Evolutionary conservation across 2,329 filamentous ascomycete species (phyloP), one percentile per base, ranked within the genome.

Genomic region (Colletotrichum sp.): DNA sequence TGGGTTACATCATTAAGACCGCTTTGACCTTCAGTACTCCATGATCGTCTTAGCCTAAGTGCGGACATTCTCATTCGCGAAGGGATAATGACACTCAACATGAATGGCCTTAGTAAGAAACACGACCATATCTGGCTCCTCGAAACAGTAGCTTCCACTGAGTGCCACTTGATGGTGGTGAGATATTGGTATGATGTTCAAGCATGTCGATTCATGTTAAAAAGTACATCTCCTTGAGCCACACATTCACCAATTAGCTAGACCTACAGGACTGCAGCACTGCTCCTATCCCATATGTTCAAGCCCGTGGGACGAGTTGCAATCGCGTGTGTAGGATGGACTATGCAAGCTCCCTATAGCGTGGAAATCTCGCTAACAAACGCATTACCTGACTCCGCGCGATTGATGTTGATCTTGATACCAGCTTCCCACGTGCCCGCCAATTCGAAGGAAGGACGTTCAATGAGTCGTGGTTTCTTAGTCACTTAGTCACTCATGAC

Each of bases 81-180:
- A 7, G 18, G 18, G 9, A 49, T n/a, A 0, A 4, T n/a, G 39
- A 12, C 0, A 21, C 39, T 49, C 39, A 12, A 12, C 4, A 0
- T n/a, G 39, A 7, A n/a, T 49, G 18, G 1, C 16, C 36, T 44
- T 49, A 49, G 18, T 49, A n/a, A 49, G 44, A 49, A 12, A 21
- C n/a, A 49, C n/a, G 4, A 21, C 44, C n/a, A 49, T 49, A 2
- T 4, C 8, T 21, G 44, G 44, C 6, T 44, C 5, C 8, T n/a
- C 39, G 18, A 9, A 16, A 13, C 8, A 18, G 16, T 3, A 21
- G 39, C 39, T 49, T 15, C 2, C 10, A n/a, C 39, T 21, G 3
- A 13, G 18, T 21, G n/a, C n/a, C 10, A 21, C n/a, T 0, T 3
- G 18, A 0, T 1, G 10, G 0, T 2, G 18, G 0, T 49, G n/a